phyloP scores from a whole-genome alignment of 495 filamentous ascomycete species.

The Astrothelium macrocarpum region DNA sequence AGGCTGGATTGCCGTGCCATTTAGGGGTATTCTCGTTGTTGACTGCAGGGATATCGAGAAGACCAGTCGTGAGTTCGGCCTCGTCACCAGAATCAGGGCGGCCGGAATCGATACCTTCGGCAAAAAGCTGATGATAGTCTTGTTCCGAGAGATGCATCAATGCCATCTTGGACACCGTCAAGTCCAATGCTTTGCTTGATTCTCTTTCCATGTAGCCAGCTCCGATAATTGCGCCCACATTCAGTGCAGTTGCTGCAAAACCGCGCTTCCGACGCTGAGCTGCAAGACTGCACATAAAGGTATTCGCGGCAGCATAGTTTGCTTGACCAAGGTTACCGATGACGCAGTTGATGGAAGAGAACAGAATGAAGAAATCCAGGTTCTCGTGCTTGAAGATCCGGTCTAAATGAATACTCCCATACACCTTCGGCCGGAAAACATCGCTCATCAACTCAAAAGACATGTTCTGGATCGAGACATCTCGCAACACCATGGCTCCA shows the following conservation, averaged over 20 bases:
- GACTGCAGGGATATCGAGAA: neutral
- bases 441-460: neutral
- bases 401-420: slow-evolving; percentile 1
- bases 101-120: neutral
- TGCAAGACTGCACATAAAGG: neutral
- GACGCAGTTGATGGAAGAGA: slow-evolving; percentile 7
- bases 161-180: neutral
- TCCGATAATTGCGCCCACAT: slow-evolving; percentile 5
- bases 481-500: slow-evolving; percentile 2
- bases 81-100: neutral
- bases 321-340: slow-evolving; percentile 8
- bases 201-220: neutral
- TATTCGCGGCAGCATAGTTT: slow-evolving; percentile 8
- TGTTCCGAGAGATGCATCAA: neutral
- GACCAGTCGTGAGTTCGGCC: neutral
- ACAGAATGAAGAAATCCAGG: slow-evolving; percentile 10
- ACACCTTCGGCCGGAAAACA: slow-evolving; percentile 5
- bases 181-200: neutral
- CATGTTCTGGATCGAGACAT: neutral
- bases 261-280: slow-evolving; percentile 1
- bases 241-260: neutral
- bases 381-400: neutral
- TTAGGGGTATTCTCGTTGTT: neutral
- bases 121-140: neutral
- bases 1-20: neutral